A percentile compares a stretch with the other conserved stretches of the same genome.
Conservation (phyloP, 306 rosid species). For the Arachis stenosperma region DNA sequence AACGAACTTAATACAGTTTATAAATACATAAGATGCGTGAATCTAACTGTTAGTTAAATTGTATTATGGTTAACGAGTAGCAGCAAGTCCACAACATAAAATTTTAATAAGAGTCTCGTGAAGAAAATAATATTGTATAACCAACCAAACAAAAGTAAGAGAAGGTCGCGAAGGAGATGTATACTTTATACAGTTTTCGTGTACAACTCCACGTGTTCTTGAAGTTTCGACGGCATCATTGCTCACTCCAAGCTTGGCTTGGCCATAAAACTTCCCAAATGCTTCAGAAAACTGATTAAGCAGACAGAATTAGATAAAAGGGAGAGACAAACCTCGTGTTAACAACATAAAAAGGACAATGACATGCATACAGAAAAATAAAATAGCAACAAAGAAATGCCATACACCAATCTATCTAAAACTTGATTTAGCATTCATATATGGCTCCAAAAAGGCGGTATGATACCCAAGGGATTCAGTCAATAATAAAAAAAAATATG, state of each 20-base stretch:
- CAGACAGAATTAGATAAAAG: conserved; percentile 25
- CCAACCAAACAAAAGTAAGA: conserved; percentile 14
- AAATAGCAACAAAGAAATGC: conserved; percentile 4
- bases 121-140: conserved; percentile 6
- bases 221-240: conserved; percentile 73
- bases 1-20: conserved; percentile 15
- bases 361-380: conserved; percentile 27
- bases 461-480: not conserved
- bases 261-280: conserved; percentile 89
- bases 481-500: conserved; percentile 3
- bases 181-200: conserved; percentile 92
- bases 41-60: conserved; percentile 29
- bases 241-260: conserved; percentile 63
- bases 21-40: conserved; percentile 10
- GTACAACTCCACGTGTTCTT: conserved; percentile 68
- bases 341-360: conserved; percentile 14
- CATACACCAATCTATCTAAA: conserved; percentile 8
- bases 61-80: conserved; percentile 12
- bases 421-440: conserved; percentile 18
- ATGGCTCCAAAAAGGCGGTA: not conserved
- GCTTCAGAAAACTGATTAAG: conserved; percentile 79
- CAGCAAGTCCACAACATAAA: conserved; percentile 5
- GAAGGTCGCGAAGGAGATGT: conserved; percentile 16
- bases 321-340: conserved; percentile 5
- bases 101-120: conserved; percentile 19